Evolutionary conservation across 192 early-diverging fungal genomes (phyloP).

Genomic region (Coemansia sp.): DNA sequence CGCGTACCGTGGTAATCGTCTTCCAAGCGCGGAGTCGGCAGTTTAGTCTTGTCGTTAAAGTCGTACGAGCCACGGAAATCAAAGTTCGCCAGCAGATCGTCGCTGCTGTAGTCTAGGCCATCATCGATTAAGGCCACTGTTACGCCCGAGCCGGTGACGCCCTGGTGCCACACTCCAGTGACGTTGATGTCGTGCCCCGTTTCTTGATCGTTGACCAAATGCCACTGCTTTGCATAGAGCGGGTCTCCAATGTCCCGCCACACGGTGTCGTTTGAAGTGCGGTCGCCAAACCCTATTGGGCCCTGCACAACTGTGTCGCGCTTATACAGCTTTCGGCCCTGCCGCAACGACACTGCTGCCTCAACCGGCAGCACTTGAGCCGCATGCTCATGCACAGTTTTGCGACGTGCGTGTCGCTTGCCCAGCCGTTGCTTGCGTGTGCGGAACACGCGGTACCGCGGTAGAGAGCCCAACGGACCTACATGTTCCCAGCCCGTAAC

Average conservation of each 20-base stretch:
- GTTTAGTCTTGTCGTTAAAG: conserved; percentile 77
- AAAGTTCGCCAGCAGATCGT: conserved; percentile 86
- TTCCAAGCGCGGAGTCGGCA: conserved; percentile 70
- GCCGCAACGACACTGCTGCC: conserved; percentile 16
- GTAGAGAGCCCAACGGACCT: conserved; percentile 34
- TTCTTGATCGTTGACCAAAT: conserved; percentile 55
- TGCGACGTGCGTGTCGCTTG: background rate
- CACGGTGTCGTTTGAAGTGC: background rate
- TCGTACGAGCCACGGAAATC: conserved; percentile 92
- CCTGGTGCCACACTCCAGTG: conserved; percentile 87
- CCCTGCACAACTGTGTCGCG: conserved; percentile 9
- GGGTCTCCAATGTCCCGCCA: conserved; percentile 52
- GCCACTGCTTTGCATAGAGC: conserved; percentile 51
- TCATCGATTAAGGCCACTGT: conserved; percentile 95
- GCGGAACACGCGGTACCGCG: conserved; percentile 45
- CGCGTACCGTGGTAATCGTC: conserved; percentile 95
- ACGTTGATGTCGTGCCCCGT: conserved; percentile 89
- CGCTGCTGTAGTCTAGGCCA: conserved; percentile 82
- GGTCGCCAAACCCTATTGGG: conserved; percentile 17
- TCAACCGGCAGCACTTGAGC: conserved; percentile 10
- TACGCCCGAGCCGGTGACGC: conserved; percentile 82
- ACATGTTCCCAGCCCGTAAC: conserved; percentile 40
- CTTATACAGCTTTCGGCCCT: conserved; percentile 31
- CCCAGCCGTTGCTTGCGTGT: conserved; percentile 5
- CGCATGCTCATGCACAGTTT: background rate